A percentile compares a stretch with the other conserved stretches of the same genome.
Conservation (phyloP, 495 filamentous ascomycete genomes). For the Xanthoparmelia taractica region DNA sequence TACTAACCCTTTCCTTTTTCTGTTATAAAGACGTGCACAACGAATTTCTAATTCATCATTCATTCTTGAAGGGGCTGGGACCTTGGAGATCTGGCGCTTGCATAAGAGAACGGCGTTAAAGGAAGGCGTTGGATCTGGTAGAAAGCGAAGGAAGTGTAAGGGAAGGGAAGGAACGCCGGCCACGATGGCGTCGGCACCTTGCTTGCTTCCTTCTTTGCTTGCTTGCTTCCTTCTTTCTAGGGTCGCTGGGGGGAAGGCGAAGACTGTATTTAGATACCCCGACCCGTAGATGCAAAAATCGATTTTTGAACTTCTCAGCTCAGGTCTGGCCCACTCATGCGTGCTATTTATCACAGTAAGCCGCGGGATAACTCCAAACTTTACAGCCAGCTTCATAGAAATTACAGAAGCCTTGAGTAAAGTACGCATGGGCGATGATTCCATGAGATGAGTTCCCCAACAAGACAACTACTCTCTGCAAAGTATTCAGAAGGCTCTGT, state of each 20-base stretch:
- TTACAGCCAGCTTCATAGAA: no score
- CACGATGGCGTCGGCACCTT: no score
- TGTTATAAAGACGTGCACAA: constrained; percentile 7
- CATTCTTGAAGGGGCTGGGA: no score
- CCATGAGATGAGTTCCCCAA: no score
- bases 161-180: no score
- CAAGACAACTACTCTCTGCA: no score
- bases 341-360: neutral
- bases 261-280: constrained; percentile 22
- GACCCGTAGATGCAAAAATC: constrained; percentile 15
- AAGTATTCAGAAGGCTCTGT: no score
- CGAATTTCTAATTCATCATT: constrained; percentile 5
- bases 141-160: no score
- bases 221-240: no score
- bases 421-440: no score
- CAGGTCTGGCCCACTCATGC: neutral
- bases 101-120: constrained; percentile 3
- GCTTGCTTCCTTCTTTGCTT: no score
- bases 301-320: neutral
- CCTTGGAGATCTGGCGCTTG: constrained; percentile 14
- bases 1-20: constrained; percentile 4
- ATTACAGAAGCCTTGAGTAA: no score
- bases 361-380: neutral
- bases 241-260: constrained; percentile 12
- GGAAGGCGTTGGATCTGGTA: neutral